Percentiles rank a stretch among this genome's conserved stretches.
phyloP scores from a whole-genome alignment of 2,329 filamentous ascomycete species.

The Trichoderma simmonsii region DNA sequence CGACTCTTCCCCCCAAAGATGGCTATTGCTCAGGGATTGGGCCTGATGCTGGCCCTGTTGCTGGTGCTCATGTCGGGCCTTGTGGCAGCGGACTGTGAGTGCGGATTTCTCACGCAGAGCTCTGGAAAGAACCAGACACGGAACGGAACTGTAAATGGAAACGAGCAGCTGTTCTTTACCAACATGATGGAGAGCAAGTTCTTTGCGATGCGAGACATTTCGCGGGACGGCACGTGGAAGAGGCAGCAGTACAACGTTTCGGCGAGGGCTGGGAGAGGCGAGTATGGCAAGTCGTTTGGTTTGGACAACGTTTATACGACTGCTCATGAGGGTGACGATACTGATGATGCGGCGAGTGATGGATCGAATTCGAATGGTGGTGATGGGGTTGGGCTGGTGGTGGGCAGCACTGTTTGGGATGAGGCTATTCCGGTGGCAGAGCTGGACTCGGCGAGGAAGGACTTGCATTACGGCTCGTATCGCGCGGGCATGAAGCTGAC shows the following conservation, averaged over 20 bases:
- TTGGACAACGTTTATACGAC: conserved; percentile 47
- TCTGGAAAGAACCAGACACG: conserved; percentile 30
- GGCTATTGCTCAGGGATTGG: not conserved
- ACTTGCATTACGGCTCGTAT: conserved; percentile 69
- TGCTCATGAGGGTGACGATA: conserved; percentile 35
- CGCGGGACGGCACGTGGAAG: conserved; percentile 58
- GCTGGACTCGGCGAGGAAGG: conserved; percentile 56
- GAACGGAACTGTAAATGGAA: conserved; percentile 33
- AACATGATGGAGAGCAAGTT: conserved; percentile 73
- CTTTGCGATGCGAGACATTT: conserved; percentile 49
- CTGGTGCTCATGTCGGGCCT: not conserved
- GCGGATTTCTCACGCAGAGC: conserved; percentile 60
- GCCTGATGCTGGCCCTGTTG: not conserved
- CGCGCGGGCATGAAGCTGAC: conserved; percentile 65
- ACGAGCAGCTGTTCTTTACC: conserved; percentile 54
- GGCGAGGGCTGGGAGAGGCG: conserved; percentile 54
- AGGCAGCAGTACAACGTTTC: conserved; percentile 66
- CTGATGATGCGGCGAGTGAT: conserved; percentile 28
- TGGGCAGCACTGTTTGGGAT: conserved; percentile 43
- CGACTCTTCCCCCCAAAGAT: not conserved
- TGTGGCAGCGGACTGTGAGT: conserved; percentile 54
- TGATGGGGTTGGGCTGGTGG: conserved; percentile 50
- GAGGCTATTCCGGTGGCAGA: conserved; percentile 61
- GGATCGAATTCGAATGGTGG: not conserved
- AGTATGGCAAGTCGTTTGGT: conserved; percentile 63